Base-by-base conservation (phyloP, 2,329 filamentous ascomycete species). In the Trichophyton rubrum region DNA sequence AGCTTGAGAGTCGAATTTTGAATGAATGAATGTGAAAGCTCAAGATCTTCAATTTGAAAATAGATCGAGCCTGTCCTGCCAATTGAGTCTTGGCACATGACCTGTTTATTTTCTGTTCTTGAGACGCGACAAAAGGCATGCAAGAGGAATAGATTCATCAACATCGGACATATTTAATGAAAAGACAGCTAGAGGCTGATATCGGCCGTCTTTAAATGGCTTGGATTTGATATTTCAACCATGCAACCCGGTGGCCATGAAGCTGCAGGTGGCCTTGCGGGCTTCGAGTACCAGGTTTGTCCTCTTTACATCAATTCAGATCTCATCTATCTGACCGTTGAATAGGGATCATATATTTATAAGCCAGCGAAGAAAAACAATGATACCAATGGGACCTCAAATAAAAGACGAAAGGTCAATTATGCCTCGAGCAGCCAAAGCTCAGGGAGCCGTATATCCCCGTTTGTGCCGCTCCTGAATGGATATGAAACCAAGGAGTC, bases 321-420 rank as follows among this genome's bases (percentile, higher is more conserved):
- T 2, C 9, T 13, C 33, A 30, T 24, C 24, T 22, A 27, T 3
- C 35, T 57, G 41, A 57, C 17, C 0, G 17, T 30, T 59, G 2
- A 1, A 35, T 49, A 87, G 84, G 79, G 79, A 55, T 82, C 83
- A 60, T 87, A 84, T 69, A 73, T 87, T 64, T 87, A 85, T 70
- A 77, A 80, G 62, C 80, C 83, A 61, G 72, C 78, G 51, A 68
- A 70, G 73, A 76, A 61, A 73, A 70, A 62, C 15, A 63, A 45
- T 62, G 66, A 51, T 66, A 63, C 30, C 71, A 74, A 56, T 77
- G 80, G 43, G 80, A 83, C 30, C 68, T 78, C 40, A 87, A 88
- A 69, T 17, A 57, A 57, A 20, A 77, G 80, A 61, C 78, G 83
- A 60, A 84, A 80, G 68, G 74, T 82, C 6, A 22, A 41, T 22